Conservation (phyloP, 1,284 basidiomycete species). For the Pholiota adiposa region DNA sequence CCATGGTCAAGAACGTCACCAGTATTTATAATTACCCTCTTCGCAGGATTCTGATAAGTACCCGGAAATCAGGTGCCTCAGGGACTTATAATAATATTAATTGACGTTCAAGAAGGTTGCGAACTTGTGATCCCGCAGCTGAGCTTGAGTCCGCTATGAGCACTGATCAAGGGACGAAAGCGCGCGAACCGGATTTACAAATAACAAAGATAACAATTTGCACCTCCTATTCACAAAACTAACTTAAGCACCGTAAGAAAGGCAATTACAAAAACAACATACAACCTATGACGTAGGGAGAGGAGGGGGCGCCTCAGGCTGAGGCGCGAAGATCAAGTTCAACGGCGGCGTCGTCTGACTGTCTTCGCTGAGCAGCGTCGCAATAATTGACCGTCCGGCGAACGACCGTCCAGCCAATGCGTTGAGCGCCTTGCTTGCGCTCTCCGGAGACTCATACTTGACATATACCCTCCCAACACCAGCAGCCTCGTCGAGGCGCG, state of each 20-base stretch:
- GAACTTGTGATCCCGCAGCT: too few species aligned
- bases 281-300: slow-evolving; percentile 49
- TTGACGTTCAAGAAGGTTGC: too few species aligned
- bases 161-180: too few species aligned
- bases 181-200: not conserved
- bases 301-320: slow-evolving; percentile 80
- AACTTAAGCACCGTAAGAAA: not conserved
- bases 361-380: slow-evolving; percentile 78
- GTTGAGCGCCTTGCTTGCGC: slow-evolving; percentile 76
- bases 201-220: not conserved
- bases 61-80: not conserved
- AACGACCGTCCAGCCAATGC: slow-evolving; percentile 91
- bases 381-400: slow-evolving; percentile 88
- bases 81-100: too few species aligned
- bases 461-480: slow-evolving; percentile 96
- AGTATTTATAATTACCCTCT: too few species aligned
- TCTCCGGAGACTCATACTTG: slow-evolving; percentile 67
- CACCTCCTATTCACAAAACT: not conserved
- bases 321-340: slow-evolving; percentile 77
- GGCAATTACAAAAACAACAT: not conserved
- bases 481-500: slow-evolving; percentile 79
- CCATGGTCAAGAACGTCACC: not conserved
- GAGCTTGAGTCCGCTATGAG: too few species aligned
- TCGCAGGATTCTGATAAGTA: not conserved
- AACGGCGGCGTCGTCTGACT: slow-evolving; percentile 82